Percentiles rank a stretch among this genome's conserved stretches.
These are phyloP conservation scores for Jacaranda copaia DNA, from an alignment of 257 asterid genomes.

Conservation along the genomic window DNA sequence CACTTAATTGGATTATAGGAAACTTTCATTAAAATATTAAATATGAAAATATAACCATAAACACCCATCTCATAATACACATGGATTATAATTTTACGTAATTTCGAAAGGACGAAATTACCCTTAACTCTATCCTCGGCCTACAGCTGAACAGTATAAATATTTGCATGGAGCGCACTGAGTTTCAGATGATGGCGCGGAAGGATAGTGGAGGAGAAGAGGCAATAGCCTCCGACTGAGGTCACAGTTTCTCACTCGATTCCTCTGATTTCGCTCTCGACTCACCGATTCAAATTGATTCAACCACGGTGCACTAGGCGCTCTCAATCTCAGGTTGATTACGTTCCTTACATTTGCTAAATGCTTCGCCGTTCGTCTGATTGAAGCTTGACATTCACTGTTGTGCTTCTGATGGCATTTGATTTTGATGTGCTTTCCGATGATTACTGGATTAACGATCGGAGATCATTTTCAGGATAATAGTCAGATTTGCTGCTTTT, in stretches of 20 bases:
- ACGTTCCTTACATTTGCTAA: background rate
- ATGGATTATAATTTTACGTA: background rate
- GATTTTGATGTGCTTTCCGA: background rate
- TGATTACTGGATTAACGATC: background rate
- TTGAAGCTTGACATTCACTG: conserved; percentile 3
- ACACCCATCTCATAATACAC: background rate
- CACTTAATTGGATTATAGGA: too few relatives aligned
- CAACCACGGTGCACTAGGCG: background rate
- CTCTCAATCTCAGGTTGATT: conserved; percentile 20
- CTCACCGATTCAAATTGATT: background rate
- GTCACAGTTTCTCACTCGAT: background rate
- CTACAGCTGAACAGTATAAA: conserved; percentile 11
- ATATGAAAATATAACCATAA: too few relatives aligned
- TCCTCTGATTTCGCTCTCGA: conserved; percentile 10
- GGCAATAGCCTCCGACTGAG: background rate
- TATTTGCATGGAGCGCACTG: background rate
- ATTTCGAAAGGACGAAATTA: background rate
- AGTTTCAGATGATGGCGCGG: conserved; percentile 16
- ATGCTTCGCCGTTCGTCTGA: background rate
- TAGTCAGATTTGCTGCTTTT: background rate
- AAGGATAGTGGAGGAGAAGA: background rate
- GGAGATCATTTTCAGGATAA: background rate
- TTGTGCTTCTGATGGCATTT: background rate
- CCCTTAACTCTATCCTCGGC: background rate
- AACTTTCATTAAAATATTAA: too few relatives aligned